phyloP scores from a whole-genome alignment of 139 green algal genomes.

The Penium margaritaceum region DNA sequence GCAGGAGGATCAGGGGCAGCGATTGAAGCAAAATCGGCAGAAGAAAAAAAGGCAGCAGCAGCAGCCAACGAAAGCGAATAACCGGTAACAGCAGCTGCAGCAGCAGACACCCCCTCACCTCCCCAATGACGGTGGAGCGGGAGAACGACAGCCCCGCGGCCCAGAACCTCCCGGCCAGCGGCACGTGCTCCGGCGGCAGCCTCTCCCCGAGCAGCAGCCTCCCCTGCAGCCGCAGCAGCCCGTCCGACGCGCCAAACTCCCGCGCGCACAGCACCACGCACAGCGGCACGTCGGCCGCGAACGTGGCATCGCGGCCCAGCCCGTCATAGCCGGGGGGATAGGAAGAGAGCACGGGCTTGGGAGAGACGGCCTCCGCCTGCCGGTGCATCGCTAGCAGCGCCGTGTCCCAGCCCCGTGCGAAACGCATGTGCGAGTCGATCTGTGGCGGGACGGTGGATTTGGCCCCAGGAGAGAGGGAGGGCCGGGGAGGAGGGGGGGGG shows the following conservation, averaged over 20 bases:
- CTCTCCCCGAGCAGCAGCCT: constrained; percentile 6
- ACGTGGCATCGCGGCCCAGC: constrained; percentile 35
- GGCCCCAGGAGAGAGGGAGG: too few relatives aligned
- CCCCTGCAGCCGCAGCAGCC: constrained; percentile 51
- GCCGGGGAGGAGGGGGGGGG: too few relatives aligned
- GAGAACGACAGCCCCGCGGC: constrained; percentile 67
- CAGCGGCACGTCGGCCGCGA: constrained; percentile 41
- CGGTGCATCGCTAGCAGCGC: constrained; percentile 43
- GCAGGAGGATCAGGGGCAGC: background rate
- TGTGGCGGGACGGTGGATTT: too few relatives aligned
- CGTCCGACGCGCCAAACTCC: constrained; percentile 46
- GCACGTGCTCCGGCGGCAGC: background rate
- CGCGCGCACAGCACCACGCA: constrained; percentile 56
- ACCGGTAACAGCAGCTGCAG: too few relatives aligned
- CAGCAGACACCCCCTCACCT: constrained; percentile 38
- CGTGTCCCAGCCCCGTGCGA: constrained; percentile 45
- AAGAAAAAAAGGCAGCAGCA: background rate
- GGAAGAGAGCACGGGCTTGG: constrained; percentile 58
- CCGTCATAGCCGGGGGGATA: constrained; percentile 64
- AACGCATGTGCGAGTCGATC: constrained; percentile 68
- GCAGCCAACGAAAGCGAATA: too few relatives aligned
- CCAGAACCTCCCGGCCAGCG: constrained; percentile 53
- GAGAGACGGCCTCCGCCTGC: constrained; percentile 24
- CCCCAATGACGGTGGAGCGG: constrained; percentile 44
- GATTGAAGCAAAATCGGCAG: background rate